A percentile compares a stretch with the other conserved stretches of the same genome.
Conservation (phyloP, 1,284 basidiomycete species). For the Sanghuangporus sanghuang region DNA sequence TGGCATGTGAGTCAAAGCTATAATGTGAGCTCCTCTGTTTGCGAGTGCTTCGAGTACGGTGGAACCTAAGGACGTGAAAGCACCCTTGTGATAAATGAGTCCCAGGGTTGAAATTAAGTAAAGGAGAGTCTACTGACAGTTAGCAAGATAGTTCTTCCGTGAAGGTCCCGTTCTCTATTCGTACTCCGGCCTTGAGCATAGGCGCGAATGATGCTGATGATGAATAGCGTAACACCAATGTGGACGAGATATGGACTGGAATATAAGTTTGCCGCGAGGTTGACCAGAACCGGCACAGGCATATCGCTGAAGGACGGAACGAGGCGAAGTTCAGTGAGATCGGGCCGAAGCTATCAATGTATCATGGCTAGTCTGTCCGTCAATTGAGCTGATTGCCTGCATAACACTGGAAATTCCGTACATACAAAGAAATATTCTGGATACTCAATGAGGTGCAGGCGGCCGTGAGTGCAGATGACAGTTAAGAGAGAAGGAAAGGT, state of each 20-base stretch:
- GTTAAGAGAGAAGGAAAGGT: not conserved
- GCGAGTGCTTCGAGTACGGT: constrained; percentile 61
- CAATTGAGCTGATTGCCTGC: not conserved
- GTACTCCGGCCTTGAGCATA: constrained; percentile 66
- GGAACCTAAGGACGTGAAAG: constrained; percentile 65
- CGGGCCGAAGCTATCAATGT: not conserved
- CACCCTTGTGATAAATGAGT: constrained; percentile 43
- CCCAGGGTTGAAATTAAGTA: not conserved
- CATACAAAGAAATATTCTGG: not conserved
- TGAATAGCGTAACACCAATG: constrained; percentile 37
- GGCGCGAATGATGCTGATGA: constrained; percentile 43
- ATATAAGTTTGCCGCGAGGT: constrained; percentile 19
- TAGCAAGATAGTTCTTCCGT: constrained; percentile 62
- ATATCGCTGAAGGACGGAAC: not conserved
- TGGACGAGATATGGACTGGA: constrained; percentile 43
- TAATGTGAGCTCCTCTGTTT: constrained; percentile 66
- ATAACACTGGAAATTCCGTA: not conserved
- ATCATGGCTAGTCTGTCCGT: not conserved
- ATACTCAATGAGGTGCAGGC: not conserved
- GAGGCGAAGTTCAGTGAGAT: not conserved
- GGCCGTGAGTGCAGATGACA: too few species aligned
- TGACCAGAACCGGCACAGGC: constrained; percentile 12
- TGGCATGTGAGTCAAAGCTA: constrained; percentile 58
- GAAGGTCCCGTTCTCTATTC: constrained; percentile 64
- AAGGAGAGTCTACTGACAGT: constrained; percentile 41